Conservation (phyloP, 139 green algal genomes). For the Micractinium sp. region DNA sequence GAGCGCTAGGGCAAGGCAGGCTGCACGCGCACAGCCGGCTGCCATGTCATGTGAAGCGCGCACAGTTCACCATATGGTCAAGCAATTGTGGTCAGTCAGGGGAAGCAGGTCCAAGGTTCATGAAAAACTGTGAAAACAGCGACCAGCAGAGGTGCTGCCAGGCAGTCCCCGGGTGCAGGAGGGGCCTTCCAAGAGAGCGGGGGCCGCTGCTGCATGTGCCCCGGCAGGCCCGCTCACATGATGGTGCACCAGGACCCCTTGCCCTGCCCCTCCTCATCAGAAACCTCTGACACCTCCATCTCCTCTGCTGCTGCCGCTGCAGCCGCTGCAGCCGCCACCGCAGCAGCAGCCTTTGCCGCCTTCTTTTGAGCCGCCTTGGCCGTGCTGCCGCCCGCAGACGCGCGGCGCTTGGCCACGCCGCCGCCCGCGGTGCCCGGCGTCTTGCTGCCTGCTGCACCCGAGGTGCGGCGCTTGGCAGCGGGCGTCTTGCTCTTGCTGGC, state of each 20-base stretch:
- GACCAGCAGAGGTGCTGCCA: no score
- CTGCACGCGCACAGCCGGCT: no score
- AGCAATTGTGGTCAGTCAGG: no score
- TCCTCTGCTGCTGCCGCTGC: neutral
- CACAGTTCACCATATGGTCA: no score
- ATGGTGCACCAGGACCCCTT: neutral
- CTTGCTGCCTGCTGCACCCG: neutral
- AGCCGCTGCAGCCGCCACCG: neutral
- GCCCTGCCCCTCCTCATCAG: neutral
- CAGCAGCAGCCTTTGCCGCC: neutral
- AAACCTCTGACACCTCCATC: no score
- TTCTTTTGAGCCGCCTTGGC: neutral
- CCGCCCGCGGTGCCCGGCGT: neutral
- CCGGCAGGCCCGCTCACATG: neutral
- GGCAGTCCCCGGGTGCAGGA: no score
- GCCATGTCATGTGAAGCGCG: no score
- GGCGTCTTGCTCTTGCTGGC: neutral
- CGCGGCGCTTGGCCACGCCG: slow-evolving; percentile 10
- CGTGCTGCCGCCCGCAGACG: neutral
- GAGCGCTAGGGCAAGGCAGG: no score
- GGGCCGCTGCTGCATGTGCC: neutral
- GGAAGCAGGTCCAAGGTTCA: no score
- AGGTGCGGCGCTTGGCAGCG: neutral
- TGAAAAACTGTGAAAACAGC: no score
- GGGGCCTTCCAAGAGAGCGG: no score